These are phyloP conservation scores for Echinosophora koreensis DNA, from an alignment of 306 rosid genomes.

Conservation along the genomic window DNA sequence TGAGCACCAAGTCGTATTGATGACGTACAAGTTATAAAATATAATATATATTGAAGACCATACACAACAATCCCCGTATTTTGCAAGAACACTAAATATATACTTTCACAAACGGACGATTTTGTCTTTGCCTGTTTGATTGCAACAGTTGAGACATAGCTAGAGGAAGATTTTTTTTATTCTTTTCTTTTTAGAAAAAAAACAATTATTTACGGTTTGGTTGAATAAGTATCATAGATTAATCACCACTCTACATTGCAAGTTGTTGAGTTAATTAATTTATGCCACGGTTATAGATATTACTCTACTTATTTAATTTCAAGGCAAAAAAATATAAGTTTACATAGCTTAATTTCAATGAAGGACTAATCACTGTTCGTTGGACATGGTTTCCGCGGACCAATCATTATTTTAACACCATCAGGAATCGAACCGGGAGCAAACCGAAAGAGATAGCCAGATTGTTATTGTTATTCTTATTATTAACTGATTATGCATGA, in stretches of 20 bases:
- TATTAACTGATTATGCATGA: not conserved
- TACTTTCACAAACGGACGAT: not conserved
- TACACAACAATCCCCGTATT: conserved; percentile 3
- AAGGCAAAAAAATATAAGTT: not conserved
- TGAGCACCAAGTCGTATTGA: conserved; percentile 33
- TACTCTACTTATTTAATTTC: not conserved
- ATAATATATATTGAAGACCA: not conserved
- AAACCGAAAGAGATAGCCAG: not conserved
- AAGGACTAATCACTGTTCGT: no score
- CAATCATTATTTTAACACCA: no score
- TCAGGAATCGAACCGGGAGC: no score
- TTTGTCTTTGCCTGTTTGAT: conserved; percentile 34
- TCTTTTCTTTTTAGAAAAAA: no score
- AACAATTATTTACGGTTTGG: not conserved
- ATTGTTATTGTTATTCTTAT: not conserved
- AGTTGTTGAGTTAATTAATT: not conserved
- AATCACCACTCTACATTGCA: not conserved
- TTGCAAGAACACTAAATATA: not conserved
- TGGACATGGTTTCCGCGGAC: no score
- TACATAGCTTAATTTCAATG: no score
- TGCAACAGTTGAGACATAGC: conserved; percentile 22
- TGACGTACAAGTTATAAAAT: conserved; percentile 32
- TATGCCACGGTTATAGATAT: not conserved
- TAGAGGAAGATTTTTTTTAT: not conserved
- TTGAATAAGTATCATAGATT: not conserved